Evolutionary conservation across 2,329 filamentous ascomycete species (phyloP), one percentile per base, ranked within the genome.

Genomic region (Botrytis fragariae): DNA sequence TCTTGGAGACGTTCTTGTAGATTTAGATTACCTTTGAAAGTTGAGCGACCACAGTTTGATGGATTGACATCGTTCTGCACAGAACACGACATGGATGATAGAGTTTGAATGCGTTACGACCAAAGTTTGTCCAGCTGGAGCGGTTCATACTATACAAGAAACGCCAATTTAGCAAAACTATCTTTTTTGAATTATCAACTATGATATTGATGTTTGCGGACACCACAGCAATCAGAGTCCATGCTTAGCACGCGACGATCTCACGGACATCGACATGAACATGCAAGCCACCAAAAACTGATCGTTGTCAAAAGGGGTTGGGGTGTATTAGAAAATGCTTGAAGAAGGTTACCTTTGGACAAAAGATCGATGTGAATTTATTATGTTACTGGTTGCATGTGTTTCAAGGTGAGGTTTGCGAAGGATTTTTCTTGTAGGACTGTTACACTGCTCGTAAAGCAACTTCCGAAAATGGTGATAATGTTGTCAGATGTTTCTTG

Each of bases 391-490:
- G 32, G 35, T 39, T 70, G 54, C 57, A 63, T 20, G 8, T 39
- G 68, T 63, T 63, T 71, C 54, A 71, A 62, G 32, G 42, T 29
- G 10, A 48, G 69, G 39, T 71, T 39, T 37, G 57, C 69, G 59
- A 64, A 71, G 60, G 57, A 71, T 71, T 42, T 9, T 42, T 9
- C 37, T 32, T 42, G 48, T 57, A 25, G 22, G 37, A 69, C 25
- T 57, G 48, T 32, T n/a, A 44, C 16, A 32, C n/a, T 57, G 18
- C 65, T 69, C 37, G 65, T 57, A 51, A 54, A 51, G 61, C 62
- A 45, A 45, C n/a, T 64, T 64, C 39, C 39, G 18, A n/a, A 37
- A 69, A 69, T 32, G 48, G 25, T 14, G 65, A 37, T 44, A n/a
- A 29, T 14, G 16, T 62, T 22, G 57, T 48, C 39, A 70, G 39